Evolutionary conservation across 129 eudicot genomes (phyloP), one percentile per base, ranked within the genome.

Genomic region (Lonicera japonica): DNA sequence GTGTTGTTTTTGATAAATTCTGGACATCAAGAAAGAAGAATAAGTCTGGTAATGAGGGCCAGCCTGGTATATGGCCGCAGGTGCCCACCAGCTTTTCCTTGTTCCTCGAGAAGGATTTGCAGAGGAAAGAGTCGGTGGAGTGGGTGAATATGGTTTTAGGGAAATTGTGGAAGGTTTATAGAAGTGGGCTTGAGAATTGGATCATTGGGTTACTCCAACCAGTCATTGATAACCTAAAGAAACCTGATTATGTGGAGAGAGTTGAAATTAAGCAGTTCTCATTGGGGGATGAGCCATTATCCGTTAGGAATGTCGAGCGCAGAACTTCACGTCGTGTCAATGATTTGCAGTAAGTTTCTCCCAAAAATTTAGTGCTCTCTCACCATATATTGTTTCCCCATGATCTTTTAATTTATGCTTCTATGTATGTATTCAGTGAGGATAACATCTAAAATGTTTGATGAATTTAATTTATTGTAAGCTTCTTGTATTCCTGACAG

Each of bases 101-200:
- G 82, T 82, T 92, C 68, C 83, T 92, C 13, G 95, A 92, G 79
- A 88, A 85, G 75, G 98, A 88, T 74, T 85, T 92, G 86, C 91
- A 87, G 87, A 73, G 98, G 68, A 92, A 92, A 78, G 98, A 88
- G 66, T 87, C 98, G 8, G 98, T 92, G n/a, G 98, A 92, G 66
- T 92, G 98, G 98, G 98, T 92, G 58, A 92, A 92, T 51, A 92
- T 92, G 98, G 98, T 92, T 66, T 70, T 92, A 76, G 98, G 84
- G 78, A 92, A 92, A 76, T 66, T 92, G 54, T 92, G 98, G 98
- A 87, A 88, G 83, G 98, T 92, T 59, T 92, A 92, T 58, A 80
- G 95, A 71, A 79, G 81, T 46, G 98, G 95, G 63, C 82, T 88
- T 54, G 98, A 92, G 76, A 92, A 92, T 78, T 87, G 98, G 98